A percentile compares a stretch with the other conserved stretches of the same genome.
Evolutionary conservation across 2,329 filamentous ascomycete species (phyloP).

Genomic region (Arthrobotrys megalospora): DNA sequence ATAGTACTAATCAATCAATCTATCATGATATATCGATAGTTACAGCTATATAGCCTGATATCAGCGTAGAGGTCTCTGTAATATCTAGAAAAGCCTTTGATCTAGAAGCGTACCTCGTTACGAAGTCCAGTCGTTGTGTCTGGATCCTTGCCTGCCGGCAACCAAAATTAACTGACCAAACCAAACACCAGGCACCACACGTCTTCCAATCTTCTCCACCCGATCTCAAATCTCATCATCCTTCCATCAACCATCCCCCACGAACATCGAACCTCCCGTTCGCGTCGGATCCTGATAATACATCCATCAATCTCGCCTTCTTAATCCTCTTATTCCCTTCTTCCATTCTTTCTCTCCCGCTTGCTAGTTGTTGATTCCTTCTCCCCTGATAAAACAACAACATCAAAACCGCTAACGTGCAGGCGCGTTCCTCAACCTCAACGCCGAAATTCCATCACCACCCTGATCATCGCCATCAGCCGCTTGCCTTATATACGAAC

Average conservation of each 20-base stretch:
- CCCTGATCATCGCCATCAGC: not conserved
- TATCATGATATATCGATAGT: not conserved
- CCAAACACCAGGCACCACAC: conserved; percentile 34
- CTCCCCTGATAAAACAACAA: conserved; percentile 54
- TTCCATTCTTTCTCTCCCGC: conserved; percentile 48
- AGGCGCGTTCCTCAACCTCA: conserved; percentile 53
- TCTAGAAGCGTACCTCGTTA: conserved; percentile 22
- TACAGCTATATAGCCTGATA: no score
- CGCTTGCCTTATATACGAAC: no score
- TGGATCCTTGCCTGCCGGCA: conserved; percentile 49
- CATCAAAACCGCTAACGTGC: conserved; percentile 51
- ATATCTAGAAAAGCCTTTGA: not conserved
- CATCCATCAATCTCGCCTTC: not conserved
- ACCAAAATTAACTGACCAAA: conserved; percentile 32
- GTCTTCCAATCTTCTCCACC: conserved; percentile 28
- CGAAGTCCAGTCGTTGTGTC: conserved; percentile 3
- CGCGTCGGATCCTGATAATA: conserved; percentile 44
- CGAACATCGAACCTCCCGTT: conserved; percentile 30
- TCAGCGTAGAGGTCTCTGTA: no score
- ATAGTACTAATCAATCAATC: conserved; percentile 10
- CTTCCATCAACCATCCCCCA: conserved; percentile 34
- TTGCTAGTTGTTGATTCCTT: conserved; percentile 36
- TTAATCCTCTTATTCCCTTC: conserved; percentile 6
- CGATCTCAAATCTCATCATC: conserved; percentile 40
- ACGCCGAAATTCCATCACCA: conserved; percentile 19